Evolutionary conservation across 2,329 filamentous ascomycete species (phyloP).

Genomic region (Xylaria sp.): DNA sequence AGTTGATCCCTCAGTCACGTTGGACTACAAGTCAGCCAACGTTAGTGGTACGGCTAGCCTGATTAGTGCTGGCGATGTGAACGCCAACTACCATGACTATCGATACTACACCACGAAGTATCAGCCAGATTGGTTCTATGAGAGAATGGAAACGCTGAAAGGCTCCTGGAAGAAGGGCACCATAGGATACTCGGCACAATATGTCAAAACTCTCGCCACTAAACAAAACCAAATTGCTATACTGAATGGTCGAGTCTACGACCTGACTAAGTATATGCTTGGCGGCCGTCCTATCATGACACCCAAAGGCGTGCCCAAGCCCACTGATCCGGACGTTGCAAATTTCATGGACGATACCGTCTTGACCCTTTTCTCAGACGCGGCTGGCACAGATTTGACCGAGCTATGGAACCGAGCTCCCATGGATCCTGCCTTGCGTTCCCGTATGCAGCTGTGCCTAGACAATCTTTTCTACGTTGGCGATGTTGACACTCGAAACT

Average conservation of each 20-base stretch:
- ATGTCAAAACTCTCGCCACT: slow-evolving; percentile 75
- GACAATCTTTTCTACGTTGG: slow-evolving; percentile 96
- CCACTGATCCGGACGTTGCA: slow-evolving; percentile 61
- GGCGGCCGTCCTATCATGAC: slow-evolving; percentile 76
- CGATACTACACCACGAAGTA: slow-evolving; percentile 83
- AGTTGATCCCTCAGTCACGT: slow-evolving; percentile 76
- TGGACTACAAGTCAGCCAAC: slow-evolving; percentile 86
- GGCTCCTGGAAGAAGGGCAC: slow-evolving; percentile 85
- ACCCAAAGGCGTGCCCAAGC: slow-evolving; percentile 61
- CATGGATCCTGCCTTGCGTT: slow-evolving; percentile 66
- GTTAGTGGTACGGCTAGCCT: slow-evolving; percentile 73
- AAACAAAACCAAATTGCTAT: slow-evolving; percentile 78
- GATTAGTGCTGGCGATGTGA: slow-evolving; percentile 74
- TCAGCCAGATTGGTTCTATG: slow-evolving; percentile 90
- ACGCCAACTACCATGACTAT: slow-evolving; percentile 92
- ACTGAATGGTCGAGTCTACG: slow-evolving; percentile 83
- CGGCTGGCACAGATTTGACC: slow-evolving; percentile 81
- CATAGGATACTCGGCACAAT: slow-evolving; percentile 83
- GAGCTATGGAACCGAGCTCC: slow-evolving; percentile 81
- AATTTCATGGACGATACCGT: slow-evolving; percentile 86
- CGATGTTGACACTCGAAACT: slow-evolving; percentile 90
- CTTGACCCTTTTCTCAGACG: slow-evolving; percentile 78
- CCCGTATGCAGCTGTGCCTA: slow-evolving; percentile 82
- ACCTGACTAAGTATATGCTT: slow-evolving; percentile 83
- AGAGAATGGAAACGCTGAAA: slow-evolving; percentile 84